phyloP scores from a whole-genome alignment of 2,329 filamentous ascomycete genomes.

The Diaporthe sp. region DNA sequence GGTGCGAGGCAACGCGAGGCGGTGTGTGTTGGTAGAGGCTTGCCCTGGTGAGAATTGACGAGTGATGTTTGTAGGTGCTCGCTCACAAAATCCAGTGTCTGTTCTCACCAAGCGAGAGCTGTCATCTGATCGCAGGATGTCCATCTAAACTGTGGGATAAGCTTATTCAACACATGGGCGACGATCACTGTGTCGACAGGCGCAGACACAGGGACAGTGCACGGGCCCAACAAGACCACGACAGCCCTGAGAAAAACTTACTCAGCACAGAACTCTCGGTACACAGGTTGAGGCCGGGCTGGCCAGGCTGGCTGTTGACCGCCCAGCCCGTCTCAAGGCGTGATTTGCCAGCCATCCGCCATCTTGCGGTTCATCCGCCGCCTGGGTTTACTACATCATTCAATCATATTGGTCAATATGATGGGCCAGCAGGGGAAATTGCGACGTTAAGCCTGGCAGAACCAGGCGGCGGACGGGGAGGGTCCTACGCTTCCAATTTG shows the following conservation, averaged over 20 bases:
- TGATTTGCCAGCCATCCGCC: slow-evolving; percentile 28
- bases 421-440: slow-evolving; percentile 28
- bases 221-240: not conserved
- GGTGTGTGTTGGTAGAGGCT: not conserved
- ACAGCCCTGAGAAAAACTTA: slow-evolving; percentile 1
- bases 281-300: not conserved
- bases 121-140: slow-evolving; percentile 20
- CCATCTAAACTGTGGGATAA: slow-evolving; percentile 24
- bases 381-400: slow-evolving; percentile 17
- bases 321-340: slow-evolving; percentile 11
- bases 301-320: not conserved
- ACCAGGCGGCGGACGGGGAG: slow-evolving; percentile 4
- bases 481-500: slow-evolving; percentile 36
- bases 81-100: slow-evolving; percentile 2
- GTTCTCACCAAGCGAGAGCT: slow-evolving; percentile 30
- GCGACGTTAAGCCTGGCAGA: slow-evolving; percentile 23
- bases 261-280: not conserved
- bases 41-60: not conserved
- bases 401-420: slow-evolving; percentile 28
- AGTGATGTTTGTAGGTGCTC: not conserved
- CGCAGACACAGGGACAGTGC: slow-evolving; percentile 14
- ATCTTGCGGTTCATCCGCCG: not conserved
- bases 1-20: not conserved
- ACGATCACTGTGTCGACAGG: slow-evolving; percentile 23
- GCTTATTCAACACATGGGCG: slow-evolving; percentile 22